Evolutionary conservation across 495 filamentous ascomycete species (phyloP).

Genomic region (Extremus antarcticus): DNA sequence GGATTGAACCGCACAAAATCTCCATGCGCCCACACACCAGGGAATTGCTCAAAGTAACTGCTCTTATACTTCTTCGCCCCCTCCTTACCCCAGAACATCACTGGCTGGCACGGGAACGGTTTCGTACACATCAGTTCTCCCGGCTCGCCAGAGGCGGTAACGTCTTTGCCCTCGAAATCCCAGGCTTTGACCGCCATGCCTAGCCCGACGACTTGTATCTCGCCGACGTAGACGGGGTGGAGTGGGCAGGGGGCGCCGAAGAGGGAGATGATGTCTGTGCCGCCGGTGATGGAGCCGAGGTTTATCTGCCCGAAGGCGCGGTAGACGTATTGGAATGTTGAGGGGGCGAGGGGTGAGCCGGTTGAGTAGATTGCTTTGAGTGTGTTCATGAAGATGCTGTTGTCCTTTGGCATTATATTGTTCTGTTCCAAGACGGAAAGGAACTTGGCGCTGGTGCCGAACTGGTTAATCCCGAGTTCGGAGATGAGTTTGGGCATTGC

Average conservation of each 20-base stretch:
- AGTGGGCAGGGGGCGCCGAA: slow-evolving; percentile 82
- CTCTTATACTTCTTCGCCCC: slow-evolving; percentile 66
- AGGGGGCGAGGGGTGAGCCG: slow-evolving; percentile 80
- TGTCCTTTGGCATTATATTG: slow-evolving; percentile 48
- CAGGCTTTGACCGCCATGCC: slow-evolving; percentile 82
- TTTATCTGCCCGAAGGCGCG: slow-evolving; percentile 65
- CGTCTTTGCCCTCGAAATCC: slow-evolving; percentile 47
- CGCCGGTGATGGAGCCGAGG: slow-evolving; percentile 75
- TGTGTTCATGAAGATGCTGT: slow-evolving; percentile 41
- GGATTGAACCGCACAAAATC: slow-evolving; percentile 78
- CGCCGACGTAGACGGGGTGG: slow-evolving; percentile 73
- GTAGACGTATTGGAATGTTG: slow-evolving; percentile 86
- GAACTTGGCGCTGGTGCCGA: slow-evolving; percentile 88
- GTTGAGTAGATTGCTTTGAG: slow-evolving; percentile 81
- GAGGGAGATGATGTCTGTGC: slow-evolving; percentile 88
- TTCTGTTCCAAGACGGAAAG: slow-evolving; percentile 84
- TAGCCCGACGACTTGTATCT: slow-evolving; percentile 82
- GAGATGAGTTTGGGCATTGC: slow-evolving; percentile 61
- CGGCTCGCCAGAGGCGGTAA: slow-evolving; percentile 50
- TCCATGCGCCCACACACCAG: slow-evolving; percentile 80
- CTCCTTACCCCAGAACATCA: slow-evolving; percentile 68
- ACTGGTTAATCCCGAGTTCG: slow-evolving; percentile 70
- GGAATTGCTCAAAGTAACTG: slow-evolving; percentile 81
- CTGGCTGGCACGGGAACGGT: slow-evolving; percentile 83
- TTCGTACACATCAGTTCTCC: slow-evolving; percentile 86